Conservation (phyloP, 2,329 filamentous ascomycete genomes). For the Seiridium cupressi region DNA sequence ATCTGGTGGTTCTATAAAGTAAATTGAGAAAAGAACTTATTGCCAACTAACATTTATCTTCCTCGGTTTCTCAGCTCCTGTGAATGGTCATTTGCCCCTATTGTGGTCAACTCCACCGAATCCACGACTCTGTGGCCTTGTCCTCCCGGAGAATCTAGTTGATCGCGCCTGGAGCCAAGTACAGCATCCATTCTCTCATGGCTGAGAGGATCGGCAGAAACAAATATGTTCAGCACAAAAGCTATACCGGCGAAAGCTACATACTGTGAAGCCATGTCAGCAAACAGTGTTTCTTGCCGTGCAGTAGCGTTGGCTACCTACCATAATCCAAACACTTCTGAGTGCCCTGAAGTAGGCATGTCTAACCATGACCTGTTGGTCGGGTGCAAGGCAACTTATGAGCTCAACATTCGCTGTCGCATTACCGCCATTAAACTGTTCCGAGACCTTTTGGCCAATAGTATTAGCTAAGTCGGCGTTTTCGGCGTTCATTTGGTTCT, state of each 20-base stretch:
- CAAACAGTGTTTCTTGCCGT: not conserved
- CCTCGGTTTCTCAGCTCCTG: no score
- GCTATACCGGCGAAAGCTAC: slow-evolving; percentile 14
- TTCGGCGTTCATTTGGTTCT: slow-evolving; percentile 24
- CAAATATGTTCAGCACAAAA: slow-evolving; percentile 12
- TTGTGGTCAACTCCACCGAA: no score
- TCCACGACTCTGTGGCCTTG: no score
- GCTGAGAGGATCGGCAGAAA: slow-evolving; percentile 8
- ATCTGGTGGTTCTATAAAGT: no score
- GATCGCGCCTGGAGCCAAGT: not conserved
- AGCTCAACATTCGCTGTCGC: slow-evolving; percentile 15
- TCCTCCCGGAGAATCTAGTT: no score
- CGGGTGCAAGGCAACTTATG: slow-evolving; percentile 11
- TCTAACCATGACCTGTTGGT: slow-evolving; percentile 14
- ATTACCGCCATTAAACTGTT: slow-evolving; percentile 14
- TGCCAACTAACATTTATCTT: no score
- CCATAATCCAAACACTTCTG: slow-evolving; percentile 19
- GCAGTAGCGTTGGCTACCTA: not conserved
- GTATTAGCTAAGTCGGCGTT: slow-evolving; percentile 11
- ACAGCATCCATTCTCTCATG: slow-evolving; percentile 10
- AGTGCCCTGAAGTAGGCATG: slow-evolving; percentile 15
- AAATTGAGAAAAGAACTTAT: no score
- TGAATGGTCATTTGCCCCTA: no score
- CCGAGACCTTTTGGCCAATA: slow-evolving; percentile 13
- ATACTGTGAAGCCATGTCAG: slow-evolving; percentile 7